Evolutionary conservation across 768 basidiomycete species (phyloP).

Genomic region (Coprinopsis marcescibilis): DNA sequence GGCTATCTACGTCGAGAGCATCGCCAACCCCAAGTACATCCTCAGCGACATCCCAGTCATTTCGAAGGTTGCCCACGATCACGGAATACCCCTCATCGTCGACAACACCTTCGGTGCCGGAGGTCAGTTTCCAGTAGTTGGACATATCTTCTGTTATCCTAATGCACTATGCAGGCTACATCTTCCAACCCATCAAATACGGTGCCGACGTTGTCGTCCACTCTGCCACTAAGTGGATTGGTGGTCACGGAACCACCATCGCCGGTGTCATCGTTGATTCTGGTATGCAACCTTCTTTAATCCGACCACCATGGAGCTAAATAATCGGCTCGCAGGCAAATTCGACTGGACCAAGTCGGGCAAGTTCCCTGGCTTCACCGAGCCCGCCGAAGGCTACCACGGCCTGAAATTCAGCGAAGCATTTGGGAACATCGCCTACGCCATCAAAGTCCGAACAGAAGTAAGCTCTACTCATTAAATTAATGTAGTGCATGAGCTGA

Average conservation of each 20-base stretch:
- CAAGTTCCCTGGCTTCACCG: constrained; percentile 69
- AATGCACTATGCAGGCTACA: constrained; percentile 79
- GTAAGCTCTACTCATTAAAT: no score
- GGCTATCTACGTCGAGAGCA: constrained; percentile 68
- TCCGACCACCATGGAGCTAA: not conserved
- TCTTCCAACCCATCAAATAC: constrained; percentile 61
- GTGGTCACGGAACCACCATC: constrained; percentile 75
- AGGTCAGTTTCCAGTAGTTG: constrained; percentile 28
- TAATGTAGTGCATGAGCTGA: no score
- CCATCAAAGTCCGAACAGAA: constrained; percentile 58
- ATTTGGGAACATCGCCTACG: constrained; percentile 61
- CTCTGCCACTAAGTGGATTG: constrained; percentile 83
- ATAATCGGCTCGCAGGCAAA: constrained; percentile 32
- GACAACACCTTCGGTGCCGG: constrained; percentile 81
- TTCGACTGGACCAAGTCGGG: constrained; percentile 70
- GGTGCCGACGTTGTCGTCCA: constrained; percentile 66
- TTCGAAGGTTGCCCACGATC: constrained; percentile 69
- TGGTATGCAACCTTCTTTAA: constrained; percentile 17
- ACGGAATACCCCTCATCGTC: constrained; percentile 72
- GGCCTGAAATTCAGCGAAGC: constrained; percentile 61
- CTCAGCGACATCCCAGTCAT: constrained; percentile 64
- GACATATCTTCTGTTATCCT: constrained; percentile 46
- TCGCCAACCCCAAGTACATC: constrained; percentile 74
- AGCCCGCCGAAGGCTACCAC: constrained; percentile 72
- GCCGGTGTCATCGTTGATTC: constrained; percentile 71